Evolutionary conservation across 1,139 yeast species (phyloP), one percentile per base, ranked within the genome.

Genomic region (Sugiyamaella sp.): DNA sequence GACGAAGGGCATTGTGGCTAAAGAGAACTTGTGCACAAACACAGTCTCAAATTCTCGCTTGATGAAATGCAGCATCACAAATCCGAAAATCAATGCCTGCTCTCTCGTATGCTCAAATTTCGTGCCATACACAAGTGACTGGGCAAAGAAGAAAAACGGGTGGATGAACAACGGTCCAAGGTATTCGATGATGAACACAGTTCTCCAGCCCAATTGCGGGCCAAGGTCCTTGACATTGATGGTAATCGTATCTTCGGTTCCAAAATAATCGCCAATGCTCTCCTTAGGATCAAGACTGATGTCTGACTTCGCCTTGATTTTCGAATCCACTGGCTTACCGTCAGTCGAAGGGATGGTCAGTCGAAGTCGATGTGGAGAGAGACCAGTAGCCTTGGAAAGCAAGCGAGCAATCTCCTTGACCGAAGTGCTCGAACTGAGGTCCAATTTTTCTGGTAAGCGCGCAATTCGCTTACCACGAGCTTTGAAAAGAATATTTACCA

Each of bases 11-110:
- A 93, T 93, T 25, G 99, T 93, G 25, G 89, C 84, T 58, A 84
- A 77, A 27, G 97, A 88, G 68, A 93, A 93, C 59, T 76, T 80
- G 73, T 93, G 99, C 46, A 93, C 85, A 65, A 81, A 85, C 29
- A 86, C 63, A 5, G 97, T 89, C 71, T 93, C 99, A 59, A 79
- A 79, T 69, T 90, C 97, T 67, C 99, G 84, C 75, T 93, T 93
- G 60, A 82, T 59, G 66, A 88, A 93, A 71, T 93, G 99, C 56
- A 85, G 71, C 66, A 86, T 62, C 14, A 85, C 81, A 70, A 90
- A 69, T 32, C 67, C 66, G 58, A 74, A 81, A 1, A 86, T 80
- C 53, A 78, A 65, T 53, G 66, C 68, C 69, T 86, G 93, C n/a
- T 80, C 79, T 47, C 66, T 67, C 2, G 81, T 73, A 62, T 80